Evolutionary conservation across 768 basidiomycete species (phyloP), one percentile per base, ranked within the genome.

Genomic region (Pulveroboletus sp.): DNA sequence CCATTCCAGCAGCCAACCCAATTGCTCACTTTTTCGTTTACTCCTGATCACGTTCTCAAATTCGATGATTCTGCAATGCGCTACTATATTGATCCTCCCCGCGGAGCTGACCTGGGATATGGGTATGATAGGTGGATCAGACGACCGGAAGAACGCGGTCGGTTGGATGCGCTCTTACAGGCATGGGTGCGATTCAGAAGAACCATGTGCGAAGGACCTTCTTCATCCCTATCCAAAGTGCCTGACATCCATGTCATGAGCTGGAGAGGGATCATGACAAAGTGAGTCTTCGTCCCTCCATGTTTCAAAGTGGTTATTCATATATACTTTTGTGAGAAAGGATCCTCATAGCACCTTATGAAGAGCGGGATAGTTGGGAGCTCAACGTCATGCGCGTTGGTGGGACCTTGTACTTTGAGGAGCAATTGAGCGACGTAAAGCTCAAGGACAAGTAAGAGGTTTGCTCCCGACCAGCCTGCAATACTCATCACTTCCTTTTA

Each of bases 191-290:
- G 71, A 44, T 69, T 73, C 50, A 75, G 73, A 47, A 58, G 51
- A 32, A 67, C 63, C 52, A 59, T 71, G 44, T 67, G 69, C 32
- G 51, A 62, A 1, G 60, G 67, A 27, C 59, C 74, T 14, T 65
- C 65, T 17, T 49, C 57, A 21, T 63, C 54, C 58, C 46, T 51
- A 27, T 51, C 57, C 7, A 56, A 39, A 43, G 17, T 41, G 17
- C 71, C 70, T 24, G 79, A 78, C 47, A 73, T 85, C 26, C 77
- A 74, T 1, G 76, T 85, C 27, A 73, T 88, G 45, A 72, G 77
- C 9, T 93, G 90, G 90, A 75, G 90, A 60, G 90, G 90, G 10
- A 77, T 91, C 46, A 81, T 91, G 75, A 92, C 91, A 52, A 91
- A 83, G 87, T 90, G 65, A 71, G 77, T 13, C 13, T 4, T 47